Evolutionary conservation across 2,329 filamentous ascomycete genomes (phyloP).

Genomic region (Alternaria gaisen): DNA sequence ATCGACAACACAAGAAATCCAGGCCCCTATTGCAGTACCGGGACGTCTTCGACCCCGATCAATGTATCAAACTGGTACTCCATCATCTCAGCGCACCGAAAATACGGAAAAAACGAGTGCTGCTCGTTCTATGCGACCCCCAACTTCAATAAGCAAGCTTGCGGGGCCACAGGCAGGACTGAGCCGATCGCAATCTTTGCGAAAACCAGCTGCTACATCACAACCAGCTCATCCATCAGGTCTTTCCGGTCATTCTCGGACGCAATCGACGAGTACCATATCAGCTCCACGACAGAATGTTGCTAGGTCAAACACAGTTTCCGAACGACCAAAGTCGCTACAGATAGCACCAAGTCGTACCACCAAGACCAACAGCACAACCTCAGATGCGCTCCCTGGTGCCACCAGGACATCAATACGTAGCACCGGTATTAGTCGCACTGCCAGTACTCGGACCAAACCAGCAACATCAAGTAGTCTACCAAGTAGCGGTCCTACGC

Average conservation of each 20-base stretch:
- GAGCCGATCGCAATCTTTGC: conserved; percentile 41
- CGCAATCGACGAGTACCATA: conserved; percentile 37
- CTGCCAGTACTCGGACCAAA: conserved; percentile 34
- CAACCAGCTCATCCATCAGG: conserved; percentile 24
- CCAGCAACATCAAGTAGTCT: conserved; percentile 22
- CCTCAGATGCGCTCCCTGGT: conserved; percentile 19
- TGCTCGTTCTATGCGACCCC: conserved; percentile 28
- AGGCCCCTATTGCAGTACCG: conserved; percentile 5
- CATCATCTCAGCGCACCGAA: conserved; percentile 14
- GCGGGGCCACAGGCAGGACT: conserved; percentile 30
- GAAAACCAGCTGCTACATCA: conserved; percentile 34
- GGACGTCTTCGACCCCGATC: conserved; percentile 42
- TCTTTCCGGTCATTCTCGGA: conserved; percentile 32
- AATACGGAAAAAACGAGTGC: conserved; percentile 16
- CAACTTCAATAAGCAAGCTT: conserved; percentile 29
- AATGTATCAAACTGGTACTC: conserved; percentile 37
- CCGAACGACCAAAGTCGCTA: conserved; percentile 40
- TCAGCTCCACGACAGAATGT: conserved; percentile 23
- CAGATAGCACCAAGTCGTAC: conserved; percentile 21
- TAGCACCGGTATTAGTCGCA: conserved; percentile 37
- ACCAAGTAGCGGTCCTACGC: conserved; percentile 13
- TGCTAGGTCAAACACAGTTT: conserved; percentile 19
- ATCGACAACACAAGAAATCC: conserved; percentile 2
- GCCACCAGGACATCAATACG: conserved; percentile 31
- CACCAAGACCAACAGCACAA: conserved; percentile 14